Conservation (phyloP, 768 basidiomycete genomes). For the Leucogyrophana mollusca region DNA sequence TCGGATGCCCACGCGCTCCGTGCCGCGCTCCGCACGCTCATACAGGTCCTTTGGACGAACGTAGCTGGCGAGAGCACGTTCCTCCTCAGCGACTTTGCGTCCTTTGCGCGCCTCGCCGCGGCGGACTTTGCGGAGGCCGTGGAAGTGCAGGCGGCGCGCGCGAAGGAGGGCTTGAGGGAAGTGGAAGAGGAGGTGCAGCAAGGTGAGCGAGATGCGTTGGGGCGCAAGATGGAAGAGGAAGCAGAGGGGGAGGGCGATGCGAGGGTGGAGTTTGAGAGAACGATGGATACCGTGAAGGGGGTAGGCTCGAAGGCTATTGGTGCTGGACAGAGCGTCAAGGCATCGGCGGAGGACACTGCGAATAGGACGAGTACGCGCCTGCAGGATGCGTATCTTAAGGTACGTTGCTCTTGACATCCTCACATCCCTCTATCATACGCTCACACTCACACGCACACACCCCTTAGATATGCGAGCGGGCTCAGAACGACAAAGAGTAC, state of each 20-base stretch:
- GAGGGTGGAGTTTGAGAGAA: slow-evolving; percentile 58
- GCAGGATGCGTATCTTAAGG: slow-evolving; percentile 53
- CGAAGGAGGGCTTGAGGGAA: slow-evolving; percentile 52
- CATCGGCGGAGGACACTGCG: slow-evolving; percentile 41
- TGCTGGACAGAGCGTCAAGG: slow-evolving; percentile 42
- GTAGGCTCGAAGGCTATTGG: slow-evolving; percentile 59
- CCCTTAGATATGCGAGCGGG: slow-evolving; percentile 60
- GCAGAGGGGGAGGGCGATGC: slow-evolving; percentile 40
- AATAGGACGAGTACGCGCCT: slow-evolving; percentile 43
- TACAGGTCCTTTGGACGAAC: slow-evolving; percentile 53
- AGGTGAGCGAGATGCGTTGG: slow-evolving; percentile 58
- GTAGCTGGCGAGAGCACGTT: slow-evolving; percentile 51
- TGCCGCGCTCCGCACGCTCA: slow-evolving; percentile 45
- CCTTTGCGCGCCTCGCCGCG: slow-evolving; percentile 60
- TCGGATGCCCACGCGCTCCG: slow-evolving; percentile 52
- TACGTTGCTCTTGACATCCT: slow-evolving; percentile 16
- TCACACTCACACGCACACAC: too few relatives aligned
- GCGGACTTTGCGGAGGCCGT: slow-evolving; percentile 66
- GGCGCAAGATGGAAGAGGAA: slow-evolving; percentile 46
- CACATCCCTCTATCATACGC: too few relatives aligned
- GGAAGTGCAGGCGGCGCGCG: slow-evolving; percentile 47
- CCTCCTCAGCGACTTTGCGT: slow-evolving; percentile 61
- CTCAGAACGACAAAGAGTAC: slow-evolving; percentile 60
- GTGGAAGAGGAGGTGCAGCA: slow-evolving; percentile 59
- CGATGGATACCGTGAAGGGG: slow-evolving; percentile 64